Evolutionary conservation across 495 filamentous ascomycete species (phyloP), one percentile per base, ranked within the genome.

Genomic region (Staphylotrichum tortipilum): DNA sequence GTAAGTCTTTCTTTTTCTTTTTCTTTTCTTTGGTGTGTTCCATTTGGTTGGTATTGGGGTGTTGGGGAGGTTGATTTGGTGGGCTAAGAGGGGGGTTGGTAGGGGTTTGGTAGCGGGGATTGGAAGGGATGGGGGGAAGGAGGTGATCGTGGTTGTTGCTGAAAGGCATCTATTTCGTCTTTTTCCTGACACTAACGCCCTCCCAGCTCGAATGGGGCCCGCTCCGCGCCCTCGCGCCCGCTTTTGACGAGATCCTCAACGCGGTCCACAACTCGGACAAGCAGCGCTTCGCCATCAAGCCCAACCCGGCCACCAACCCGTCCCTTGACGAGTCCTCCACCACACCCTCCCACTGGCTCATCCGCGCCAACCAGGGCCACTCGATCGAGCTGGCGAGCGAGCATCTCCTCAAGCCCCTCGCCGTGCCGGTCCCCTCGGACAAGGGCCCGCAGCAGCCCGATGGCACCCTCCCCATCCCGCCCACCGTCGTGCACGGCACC

Each of bases 331-430:
- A 66, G n/a, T 38, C 48, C 21, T 56, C 56, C 12, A 66, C 65
- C 9, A 68, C 83, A 33, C 79, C 86, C 0, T 62, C 76, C 1
- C 70, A 86, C 62, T 97, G 80, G 72, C 71, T 94, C 12, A 95
- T 98, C 71, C 89, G 92, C 60, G 92, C 92, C 1, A 92, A 87
- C 53, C 92, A 98, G 70, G 92, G 92, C 41, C 92, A 96, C 70
- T 78, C 72, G 57, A 79, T 89, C 63, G 73, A 71, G 40, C 68
- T 98, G 36, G 81, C 84, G 19, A 78, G 78, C 23, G 79, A 82
- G 21, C 74, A 75, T 0, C 75, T 94, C 14, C 80, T 92, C 12
- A 77, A 72, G 15, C 81, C 82, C 11, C 65, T 96, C 55, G 83
- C 68, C 18, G 64, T 66, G 19, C 66, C 67, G 17, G 59, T 54